A percentile compares a stretch with the other conserved stretches of the same genome.
These are phyloP conservation scores for Crithidia thermophila DNA, from an alignment of 208 protist genomes.

Conservation along the genomic window DNA sequence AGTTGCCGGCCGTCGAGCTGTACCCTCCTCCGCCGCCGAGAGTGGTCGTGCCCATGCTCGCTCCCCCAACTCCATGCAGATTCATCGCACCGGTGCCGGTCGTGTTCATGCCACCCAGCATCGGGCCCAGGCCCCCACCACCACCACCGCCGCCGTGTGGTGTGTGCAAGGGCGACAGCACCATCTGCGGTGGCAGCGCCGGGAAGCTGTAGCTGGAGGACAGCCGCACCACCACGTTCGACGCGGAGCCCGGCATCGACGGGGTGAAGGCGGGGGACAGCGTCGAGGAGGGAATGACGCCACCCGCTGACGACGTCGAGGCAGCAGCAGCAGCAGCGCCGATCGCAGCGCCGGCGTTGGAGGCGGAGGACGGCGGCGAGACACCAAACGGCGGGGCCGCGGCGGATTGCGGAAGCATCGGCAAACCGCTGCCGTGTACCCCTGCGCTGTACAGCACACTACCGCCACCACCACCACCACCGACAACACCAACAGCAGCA, in stretches of 20 bases:
- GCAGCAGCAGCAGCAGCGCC: background rate
- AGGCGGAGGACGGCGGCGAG: too few species aligned
- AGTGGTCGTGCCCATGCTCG: too few species aligned
- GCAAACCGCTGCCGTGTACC: background rate
- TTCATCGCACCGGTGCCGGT: background rate
- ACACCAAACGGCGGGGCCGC: background rate
- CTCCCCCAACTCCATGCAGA: too few species aligned
- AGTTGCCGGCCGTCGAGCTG: too few species aligned
- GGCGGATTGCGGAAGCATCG: background rate
- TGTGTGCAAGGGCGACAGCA: constrained; percentile 19
- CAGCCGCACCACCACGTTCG: constrained; percentile 34
- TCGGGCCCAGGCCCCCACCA: too few species aligned
- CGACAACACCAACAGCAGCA: too few species aligned
- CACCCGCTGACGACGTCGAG: background rate
- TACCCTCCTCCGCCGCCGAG: too few species aligned
- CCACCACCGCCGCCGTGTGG: too few species aligned
- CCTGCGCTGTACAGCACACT: background rate
- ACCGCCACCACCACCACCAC: background rate
- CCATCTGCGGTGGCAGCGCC: constrained; percentile 30
- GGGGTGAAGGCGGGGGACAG: constrained; percentile 6
- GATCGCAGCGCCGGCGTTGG: background rate
- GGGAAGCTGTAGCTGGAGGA: constrained; percentile 40
- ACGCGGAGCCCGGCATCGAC: constrained; percentile 4
- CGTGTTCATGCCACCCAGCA: background rate
- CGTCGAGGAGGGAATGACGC: constrained; percentile 1